Percentiles rank a stretch among this genome's conserved stretches.
Evolutionary conservation across 129 eudicot genomes (phyloP).

Genomic region (Tagetes erecta): DNA sequence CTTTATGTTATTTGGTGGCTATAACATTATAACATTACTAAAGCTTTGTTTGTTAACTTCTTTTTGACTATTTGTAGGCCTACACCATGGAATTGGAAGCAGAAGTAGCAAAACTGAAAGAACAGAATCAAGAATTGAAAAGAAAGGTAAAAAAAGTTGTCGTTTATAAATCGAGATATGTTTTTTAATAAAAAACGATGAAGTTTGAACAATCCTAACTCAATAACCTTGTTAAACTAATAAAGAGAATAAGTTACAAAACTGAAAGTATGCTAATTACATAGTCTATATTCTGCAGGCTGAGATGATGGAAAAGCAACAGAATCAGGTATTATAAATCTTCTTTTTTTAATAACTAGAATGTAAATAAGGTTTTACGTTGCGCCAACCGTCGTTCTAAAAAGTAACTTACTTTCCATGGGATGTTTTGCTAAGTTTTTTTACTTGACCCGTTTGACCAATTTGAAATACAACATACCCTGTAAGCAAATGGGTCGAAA

Average conservation of each 20-base stretch:
- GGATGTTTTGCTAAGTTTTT: not conserved
- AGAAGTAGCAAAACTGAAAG: conserved; percentile 89
- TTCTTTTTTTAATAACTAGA: not conserved
- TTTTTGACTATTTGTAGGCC: conserved; percentile 46
- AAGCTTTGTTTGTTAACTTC: not conserved
- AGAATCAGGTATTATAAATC: conserved; percentile 69
- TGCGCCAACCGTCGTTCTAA: not conserved
- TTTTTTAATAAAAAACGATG: not conserved
- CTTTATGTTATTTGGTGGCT: not conserved
- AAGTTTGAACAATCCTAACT: not conserved
- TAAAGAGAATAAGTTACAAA: not conserved
- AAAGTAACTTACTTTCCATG: not conserved
- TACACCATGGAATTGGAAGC: conserved; percentile 91
- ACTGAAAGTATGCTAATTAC: conserved; percentile 2
- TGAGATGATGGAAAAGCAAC: conserved; percentile 79
- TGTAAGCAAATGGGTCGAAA: not conserved
- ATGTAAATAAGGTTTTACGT: not conserved
- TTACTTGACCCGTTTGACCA: not conserved
- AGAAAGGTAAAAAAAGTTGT: conserved; percentile 56
- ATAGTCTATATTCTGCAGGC: conserved; percentile 41
- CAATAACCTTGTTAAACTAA: not conserved
- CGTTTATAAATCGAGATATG: not conserved
- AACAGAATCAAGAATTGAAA: conserved; percentile 64
- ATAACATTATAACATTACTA: not conserved
- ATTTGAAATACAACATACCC: not conserved